Percentiles rank a stretch among this genome's conserved stretches.
Conservation (phyloP, 768 basidiomycete species). For the Mycena epipterygia region DNA sequence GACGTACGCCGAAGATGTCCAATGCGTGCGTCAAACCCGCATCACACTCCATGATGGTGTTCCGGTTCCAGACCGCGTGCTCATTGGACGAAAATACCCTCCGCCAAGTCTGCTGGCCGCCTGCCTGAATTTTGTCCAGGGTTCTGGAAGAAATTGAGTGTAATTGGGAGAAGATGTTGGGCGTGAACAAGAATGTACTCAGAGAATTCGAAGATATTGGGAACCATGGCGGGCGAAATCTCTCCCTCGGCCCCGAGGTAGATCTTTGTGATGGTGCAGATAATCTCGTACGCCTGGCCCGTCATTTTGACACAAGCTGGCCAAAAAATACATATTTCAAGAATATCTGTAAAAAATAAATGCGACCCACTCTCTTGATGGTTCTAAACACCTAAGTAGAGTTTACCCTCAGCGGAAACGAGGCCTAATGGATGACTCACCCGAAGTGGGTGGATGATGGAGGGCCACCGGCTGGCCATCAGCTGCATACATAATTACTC, state of each 20-base stretch:
- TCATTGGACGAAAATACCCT: slow-evolving; percentile 25
- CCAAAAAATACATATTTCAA: not conserved
- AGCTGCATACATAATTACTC: too few relatives aligned
- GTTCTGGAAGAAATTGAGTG: slow-evolving; percentile 6
- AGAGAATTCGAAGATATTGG: slow-evolving; percentile 16
- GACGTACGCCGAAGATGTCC: slow-evolving; percentile 25
- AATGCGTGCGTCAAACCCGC: slow-evolving; percentile 28
- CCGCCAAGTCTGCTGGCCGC: slow-evolving; percentile 12
- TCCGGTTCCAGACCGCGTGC: too few relatives aligned
- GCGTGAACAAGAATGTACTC: slow-evolving; percentile 9
- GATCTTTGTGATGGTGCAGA: slow-evolving; percentile 30
- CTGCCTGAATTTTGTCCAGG: slow-evolving; percentile 19
- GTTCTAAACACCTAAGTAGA: slow-evolving; percentile 6
- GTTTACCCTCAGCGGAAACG: too few relatives aligned
- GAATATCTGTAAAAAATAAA: not conserved
- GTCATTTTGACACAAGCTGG: slow-evolving; percentile 23
- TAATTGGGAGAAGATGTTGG: not conserved
- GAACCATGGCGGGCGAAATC: slow-evolving; percentile 22
- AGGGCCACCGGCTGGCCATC: slow-evolving; percentile 21
- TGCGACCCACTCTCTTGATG: slow-evolving; percentile 21
- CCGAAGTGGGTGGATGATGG: too few relatives aligned
- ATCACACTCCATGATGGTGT: slow-evolving; percentile 24
- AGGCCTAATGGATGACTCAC: too few relatives aligned
- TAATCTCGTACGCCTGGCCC: slow-evolving; percentile 19
- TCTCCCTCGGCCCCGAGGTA: slow-evolving; percentile 17